Evolutionary conservation across 1,284 basidiomycete species (phyloP).

Genomic region (Jaminaea rosea): DNA sequence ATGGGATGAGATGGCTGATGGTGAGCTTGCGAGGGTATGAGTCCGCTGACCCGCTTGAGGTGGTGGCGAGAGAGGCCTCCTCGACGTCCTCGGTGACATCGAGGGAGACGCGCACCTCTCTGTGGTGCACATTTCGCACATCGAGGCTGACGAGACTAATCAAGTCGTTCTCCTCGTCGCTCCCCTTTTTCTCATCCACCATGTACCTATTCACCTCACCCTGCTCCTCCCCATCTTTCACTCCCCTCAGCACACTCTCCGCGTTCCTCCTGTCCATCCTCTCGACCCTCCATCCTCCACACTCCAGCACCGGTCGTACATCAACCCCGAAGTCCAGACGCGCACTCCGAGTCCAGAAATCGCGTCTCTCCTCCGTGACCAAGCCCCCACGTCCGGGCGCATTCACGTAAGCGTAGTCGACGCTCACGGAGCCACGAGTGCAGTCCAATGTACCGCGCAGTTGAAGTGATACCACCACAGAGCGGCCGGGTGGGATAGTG

Average conservation of each 20-base stretch:
- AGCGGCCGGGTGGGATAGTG: slow-evolving; percentile 61
- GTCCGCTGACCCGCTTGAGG: slow-evolving; percentile 2
- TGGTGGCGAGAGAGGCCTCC: background rate
- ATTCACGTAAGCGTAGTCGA: slow-evolving; percentile 70
- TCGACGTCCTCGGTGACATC: background rate
- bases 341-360: slow-evolving; percentile 72
- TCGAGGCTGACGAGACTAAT: slow-evolving; percentile 80
- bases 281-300: slow-evolving; percentile 41
- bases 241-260: slow-evolving; percentile 5
- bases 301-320: slow-evolving; percentile 85
- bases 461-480: slow-evolving; percentile 59
- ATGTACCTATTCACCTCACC: slow-evolving; percentile 36
- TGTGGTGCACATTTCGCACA: slow-evolving; percentile 75
- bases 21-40: background rate
- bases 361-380: slow-evolving; percentile 44
- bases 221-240: background rate
- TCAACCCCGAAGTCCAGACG: slow-evolving; percentile 77
- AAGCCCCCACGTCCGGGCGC: slow-evolving; percentile 48
- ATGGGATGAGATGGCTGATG: background rate
- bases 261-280: slow-evolving; percentile 15
- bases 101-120: slow-evolving; percentile 77
- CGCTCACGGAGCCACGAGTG: slow-evolving; percentile 64
- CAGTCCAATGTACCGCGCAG: slow-evolving; percentile 85
- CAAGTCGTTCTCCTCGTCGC: slow-evolving; percentile 49
- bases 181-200: background rate